Evolutionary conservation across 2,329 filamentous ascomycete genomes (phyloP), one percentile per base, ranked within the genome.

Genomic region (Alternaria metachromatica): DNA sequence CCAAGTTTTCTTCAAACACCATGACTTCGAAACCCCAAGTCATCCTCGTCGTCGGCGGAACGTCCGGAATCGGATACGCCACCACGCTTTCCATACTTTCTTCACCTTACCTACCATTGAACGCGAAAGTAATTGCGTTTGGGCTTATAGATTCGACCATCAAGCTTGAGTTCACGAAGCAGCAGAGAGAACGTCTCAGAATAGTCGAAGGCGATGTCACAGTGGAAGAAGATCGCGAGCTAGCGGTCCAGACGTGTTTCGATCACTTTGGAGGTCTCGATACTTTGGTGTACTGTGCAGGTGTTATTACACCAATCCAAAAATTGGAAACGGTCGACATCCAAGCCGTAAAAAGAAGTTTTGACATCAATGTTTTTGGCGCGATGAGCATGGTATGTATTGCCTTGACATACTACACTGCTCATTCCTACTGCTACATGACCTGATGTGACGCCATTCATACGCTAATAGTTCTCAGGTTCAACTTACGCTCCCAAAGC

Each of bases 331-430:
- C 71, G 11, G 11, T 74, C 21, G 56, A 72, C 44, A 58, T 74
- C 0, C 64, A 67, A 12, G 66, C 59, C 9, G 62, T 69, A 9
- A 69, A 72, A 46, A 60, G 25, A 41, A 62, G 66, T 10, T 74
- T 68, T 53, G 72, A 70, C 37, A 67, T 73, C 20, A 74, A 75
- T 60, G 67, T 74, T 23, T 74, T 75, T 37, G 73, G 72, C 10
- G 66, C 68, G 4, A 71, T 73, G 62, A 67, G 58, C 4, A 73
- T 74, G 68, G 73, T 72, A 71, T 6, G 63, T 41, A 25, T 9
- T 9, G 25, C 6, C 30, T 53, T 41, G 30, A 41, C 20, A 25
- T 23, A 5, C 25, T 30, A 12, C 6, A 44, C 23, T 20, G 10
- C 18, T 55, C 53, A 44, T 44, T 15, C 21, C 8, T 37, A 37